Conservation (phyloP, 257 asterid species). For the Striga asiatica region DNA sequence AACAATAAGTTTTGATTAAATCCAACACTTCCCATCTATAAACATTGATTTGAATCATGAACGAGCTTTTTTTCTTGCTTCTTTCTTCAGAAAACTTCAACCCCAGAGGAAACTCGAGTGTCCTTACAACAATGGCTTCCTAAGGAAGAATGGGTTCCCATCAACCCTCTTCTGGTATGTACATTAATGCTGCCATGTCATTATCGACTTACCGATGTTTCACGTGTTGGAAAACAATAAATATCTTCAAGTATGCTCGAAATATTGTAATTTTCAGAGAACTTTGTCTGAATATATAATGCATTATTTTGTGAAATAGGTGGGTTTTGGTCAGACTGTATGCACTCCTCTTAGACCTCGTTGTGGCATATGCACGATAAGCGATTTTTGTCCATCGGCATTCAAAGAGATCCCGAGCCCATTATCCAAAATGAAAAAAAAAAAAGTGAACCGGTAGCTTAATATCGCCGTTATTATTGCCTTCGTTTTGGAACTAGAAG, state of each 20-base stretch:
- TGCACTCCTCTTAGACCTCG: constrained; percentile 89
- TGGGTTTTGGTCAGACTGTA: constrained; percentile 92
- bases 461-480: too few species aligned
- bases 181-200: not conserved
- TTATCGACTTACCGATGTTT: too few species aligned
- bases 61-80: not conserved
- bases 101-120: constrained; percentile 81
- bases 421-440: constrained; percentile 36
- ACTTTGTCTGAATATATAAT: not conserved
- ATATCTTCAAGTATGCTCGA: too few species aligned
- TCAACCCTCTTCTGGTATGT: constrained; percentile 91
- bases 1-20: not conserved
- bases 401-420: constrained; percentile 56
- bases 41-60: not conserved
- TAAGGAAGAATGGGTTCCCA: constrained; percentile 93
- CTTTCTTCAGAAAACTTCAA: constrained; percentile 46
- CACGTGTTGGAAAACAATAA: too few species aligned
- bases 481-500: too few species aligned
- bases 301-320: constrained; percentile 32
- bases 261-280: too few species aligned
- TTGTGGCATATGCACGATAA: constrained; percentile 56
- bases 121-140: constrained; percentile 98
- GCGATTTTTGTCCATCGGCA: constrained; percentile 75
- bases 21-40: not conserved
- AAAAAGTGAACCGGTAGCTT: too few species aligned